phyloP scores from a whole-genome alignment of 2,329 filamentous ascomycete genomes.

The Ophiostoma himal-ulmi region DNA sequence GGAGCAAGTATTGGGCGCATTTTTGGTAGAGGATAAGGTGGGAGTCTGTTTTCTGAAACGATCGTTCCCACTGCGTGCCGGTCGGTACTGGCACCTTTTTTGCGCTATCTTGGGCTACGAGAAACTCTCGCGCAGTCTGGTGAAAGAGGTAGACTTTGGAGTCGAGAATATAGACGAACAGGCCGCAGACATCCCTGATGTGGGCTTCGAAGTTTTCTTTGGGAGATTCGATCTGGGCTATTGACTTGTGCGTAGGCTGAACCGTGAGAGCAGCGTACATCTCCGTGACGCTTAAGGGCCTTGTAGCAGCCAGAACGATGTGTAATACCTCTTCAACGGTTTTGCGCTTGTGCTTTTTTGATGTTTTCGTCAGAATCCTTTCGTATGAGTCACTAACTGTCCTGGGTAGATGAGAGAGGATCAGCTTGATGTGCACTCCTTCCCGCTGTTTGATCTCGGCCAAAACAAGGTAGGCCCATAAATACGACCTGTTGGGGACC shows the following conservation, averaged over 20 bases:
- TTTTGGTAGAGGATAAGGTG: not conserved
- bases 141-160: not conserved
- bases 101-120: not conserved
- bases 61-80: not conserved
- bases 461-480: not conserved
- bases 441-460: not conserved
- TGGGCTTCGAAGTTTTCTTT: not conserved
- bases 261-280: constrained; percentile 7
- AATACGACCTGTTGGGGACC: not conserved
- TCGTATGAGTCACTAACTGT: not conserved
- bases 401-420: not conserved
- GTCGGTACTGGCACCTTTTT: too few relatives aligned
- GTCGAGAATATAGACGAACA: not conserved
- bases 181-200: not conserved
- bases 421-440: not conserved
- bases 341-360: not conserved
- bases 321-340: not conserved
- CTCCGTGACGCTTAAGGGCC: not conserved
- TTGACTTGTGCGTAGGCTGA: not conserved
- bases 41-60: not conserved
- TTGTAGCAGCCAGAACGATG: not conserved
- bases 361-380: not conserved
- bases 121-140: constrained; percentile 2
- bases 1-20: not conserved
- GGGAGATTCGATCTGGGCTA: not conserved